Percentiles rank a stretch among this genome's conserved stretches.
phyloP scores from a whole-genome alignment of 371 early-diverging fungal genomes.

The Synchytrium microbalum region DNA sequence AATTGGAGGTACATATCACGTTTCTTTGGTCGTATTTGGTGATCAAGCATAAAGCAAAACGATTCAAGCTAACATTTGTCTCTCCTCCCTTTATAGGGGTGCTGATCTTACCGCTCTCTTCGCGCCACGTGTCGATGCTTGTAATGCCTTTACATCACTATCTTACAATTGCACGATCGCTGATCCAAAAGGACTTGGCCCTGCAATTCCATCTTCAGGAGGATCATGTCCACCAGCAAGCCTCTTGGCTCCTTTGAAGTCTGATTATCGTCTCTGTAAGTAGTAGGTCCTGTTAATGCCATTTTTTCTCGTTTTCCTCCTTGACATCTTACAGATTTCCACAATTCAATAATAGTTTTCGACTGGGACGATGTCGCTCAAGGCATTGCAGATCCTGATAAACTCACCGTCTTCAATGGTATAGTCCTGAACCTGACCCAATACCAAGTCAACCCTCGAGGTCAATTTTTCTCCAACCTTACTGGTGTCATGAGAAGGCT shows the following conservation, averaged over 20 bases:
- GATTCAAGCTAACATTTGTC: too few species aligned
- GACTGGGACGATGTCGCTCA: background rate
- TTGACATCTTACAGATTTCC: too few species aligned
- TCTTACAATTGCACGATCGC: background rate
- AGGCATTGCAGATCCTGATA: background rate
- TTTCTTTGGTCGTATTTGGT: too few species aligned
- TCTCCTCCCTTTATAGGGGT: too few species aligned
- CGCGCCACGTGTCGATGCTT: background rate
- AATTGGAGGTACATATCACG: constrained; percentile 78
- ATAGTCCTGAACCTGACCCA: background rate
- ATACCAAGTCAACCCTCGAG: background rate
- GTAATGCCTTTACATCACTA: background rate
- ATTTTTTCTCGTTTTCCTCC: background rate
- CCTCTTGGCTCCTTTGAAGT: background rate
- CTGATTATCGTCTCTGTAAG: background rate
- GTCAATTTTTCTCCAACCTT: background rate
- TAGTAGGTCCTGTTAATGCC: background rate
- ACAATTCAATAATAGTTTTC: background rate
- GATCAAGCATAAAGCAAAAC: too few species aligned
- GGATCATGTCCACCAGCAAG: background rate
- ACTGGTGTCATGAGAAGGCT: background rate
- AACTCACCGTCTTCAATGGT: background rate
- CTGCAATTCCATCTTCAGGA: background rate
- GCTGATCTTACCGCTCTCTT: background rate
- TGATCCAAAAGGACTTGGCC: background rate